These are phyloP conservation scores for Ophiostoma angusticollis DNA, from an alignment of 2,329 filamentous ascomycete species.

Conservation along the genomic window DNA sequence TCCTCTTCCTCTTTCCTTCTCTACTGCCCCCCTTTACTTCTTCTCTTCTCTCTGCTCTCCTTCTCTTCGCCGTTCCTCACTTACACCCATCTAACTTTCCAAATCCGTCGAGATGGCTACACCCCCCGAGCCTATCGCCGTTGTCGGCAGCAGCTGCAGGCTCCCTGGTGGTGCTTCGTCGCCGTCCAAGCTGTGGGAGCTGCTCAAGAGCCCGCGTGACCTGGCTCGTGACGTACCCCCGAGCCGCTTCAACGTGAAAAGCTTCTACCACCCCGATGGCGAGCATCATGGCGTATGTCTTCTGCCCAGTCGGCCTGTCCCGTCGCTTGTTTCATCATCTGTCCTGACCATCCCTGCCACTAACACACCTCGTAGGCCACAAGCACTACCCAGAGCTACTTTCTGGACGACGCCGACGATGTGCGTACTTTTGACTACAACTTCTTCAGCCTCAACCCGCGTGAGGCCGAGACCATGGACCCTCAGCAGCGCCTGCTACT, in stretches of 20 bases:
- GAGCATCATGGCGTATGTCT: constrained; percentile 9
- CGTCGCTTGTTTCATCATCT: neutral
- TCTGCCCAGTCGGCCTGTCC: too few species aligned
- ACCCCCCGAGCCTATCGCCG: constrained; percentile 13
- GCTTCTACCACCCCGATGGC: constrained; percentile 10
- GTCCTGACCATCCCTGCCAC: too few species aligned
- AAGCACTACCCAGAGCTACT: constrained; percentile 13
- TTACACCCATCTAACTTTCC: too few species aligned
- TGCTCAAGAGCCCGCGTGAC: constrained; percentile 5
- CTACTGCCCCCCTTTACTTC: neutral
- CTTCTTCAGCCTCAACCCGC: constrained; percentile 22
- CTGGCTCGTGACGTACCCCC: constrained; percentile 6
- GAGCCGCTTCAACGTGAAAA: constrained; percentile 10
- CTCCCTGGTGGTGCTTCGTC: constrained; percentile 10
- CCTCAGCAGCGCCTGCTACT: constrained; percentile 22
- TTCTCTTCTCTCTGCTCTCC: neutral
- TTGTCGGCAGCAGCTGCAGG: constrained; percentile 12
- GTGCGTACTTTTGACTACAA: constrained; percentile 22
- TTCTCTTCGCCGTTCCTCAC: neutral
- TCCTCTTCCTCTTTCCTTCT: neutral
- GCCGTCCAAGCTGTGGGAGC: constrained; percentile 12
- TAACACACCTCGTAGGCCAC: constrained; percentile 1
- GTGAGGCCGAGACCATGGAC: constrained; percentile 23
- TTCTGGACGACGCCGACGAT: constrained; percentile 22
- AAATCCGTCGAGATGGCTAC: too few species aligned